Evolutionary conservation across 805 yeast species (phyloP), one percentile per base, ranked within the genome.

Genomic region (Saccharomycopsis babjevae): DNA sequence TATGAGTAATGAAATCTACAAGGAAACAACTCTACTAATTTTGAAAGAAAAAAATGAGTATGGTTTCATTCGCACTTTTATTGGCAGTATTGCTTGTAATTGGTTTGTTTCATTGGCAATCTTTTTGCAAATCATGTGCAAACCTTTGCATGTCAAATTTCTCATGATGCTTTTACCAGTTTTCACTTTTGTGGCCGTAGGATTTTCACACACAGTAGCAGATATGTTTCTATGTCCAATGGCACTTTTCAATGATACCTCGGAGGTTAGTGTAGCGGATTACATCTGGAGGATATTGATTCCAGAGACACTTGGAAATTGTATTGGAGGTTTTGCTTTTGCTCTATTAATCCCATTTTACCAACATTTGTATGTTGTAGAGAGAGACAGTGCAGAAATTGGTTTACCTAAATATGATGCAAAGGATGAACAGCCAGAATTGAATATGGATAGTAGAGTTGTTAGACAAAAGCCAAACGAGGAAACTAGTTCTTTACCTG

Each of bases 191-290:
- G 94, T 87, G n/a, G 67, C 85, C 1, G 76, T 85, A 76, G 94
- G 96, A 0, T 89, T 83, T 71, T 83, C 89, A 1, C 96, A 89
- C 69, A 83, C 83, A 1, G 90, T 89, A 8, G 96, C 96, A 0
- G 96, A 89, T 70, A 87, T 89, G 94, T 84, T 77, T 65, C 66
- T 86, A 59, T 69, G 85, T 4, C 82, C 85, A 8, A 80, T 83
- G 64, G 96, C 89, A 0, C 72, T 87, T 68, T 76, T 88, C 56
- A 59, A 59, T 58, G 86, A 86, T 70, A 82, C 85, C 16, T 87
- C 89, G 0, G 78, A 82, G 1, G 74, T 84, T 8, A 75, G 85
- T 0, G 89, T 86, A 42, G 88, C 84, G 0, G 71, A 73, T 10
- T 85, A 83, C 61, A 82, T 86, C 11, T 88, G 94, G 96, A 88